phyloP scores from a whole-genome alignment of 768 basidiomycete species.

The Amanita phalloides region DNA sequence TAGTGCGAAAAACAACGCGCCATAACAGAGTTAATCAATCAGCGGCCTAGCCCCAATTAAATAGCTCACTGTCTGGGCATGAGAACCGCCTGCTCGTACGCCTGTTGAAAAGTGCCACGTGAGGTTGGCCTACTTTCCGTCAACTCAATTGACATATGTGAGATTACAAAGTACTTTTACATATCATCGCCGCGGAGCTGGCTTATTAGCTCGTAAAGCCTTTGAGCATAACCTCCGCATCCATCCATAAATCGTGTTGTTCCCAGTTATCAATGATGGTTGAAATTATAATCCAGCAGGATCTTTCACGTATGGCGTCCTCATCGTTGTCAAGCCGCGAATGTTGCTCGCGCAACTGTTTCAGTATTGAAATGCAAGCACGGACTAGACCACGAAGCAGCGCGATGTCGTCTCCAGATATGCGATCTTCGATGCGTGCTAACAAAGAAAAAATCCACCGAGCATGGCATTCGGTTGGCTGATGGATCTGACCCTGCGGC shows the following conservation, averaged over 20 bases:
- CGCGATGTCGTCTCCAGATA: constrained; percentile 70
- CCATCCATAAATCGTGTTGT: constrained; percentile 73
- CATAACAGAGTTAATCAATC: neutral
- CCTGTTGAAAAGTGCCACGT: neutral
- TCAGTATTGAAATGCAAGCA: constrained; percentile 48
- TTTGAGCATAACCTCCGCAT: constrained; percentile 48
- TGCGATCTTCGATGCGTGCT: constrained; percentile 52
- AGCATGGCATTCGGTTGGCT: constrained; percentile 46
- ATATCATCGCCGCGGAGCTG: neutral
- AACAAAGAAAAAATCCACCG: constrained; percentile 76
- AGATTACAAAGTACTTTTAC: neutral
- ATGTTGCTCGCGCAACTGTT: constrained; percentile 17
- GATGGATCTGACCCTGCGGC: constrained; percentile 22
- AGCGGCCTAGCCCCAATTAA: neutral
- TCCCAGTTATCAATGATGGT: constrained; percentile 62
- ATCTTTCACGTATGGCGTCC: constrained; percentile 25
- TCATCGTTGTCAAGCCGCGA: neutral
- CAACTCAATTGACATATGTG: neutral
- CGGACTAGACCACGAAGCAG: constrained; percentile 68
- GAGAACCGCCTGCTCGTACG: neutral
- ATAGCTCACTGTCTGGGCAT: neutral
- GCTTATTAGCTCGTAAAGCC: constrained; percentile 7
- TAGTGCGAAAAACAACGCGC: neutral
- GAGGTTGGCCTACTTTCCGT: neutral
- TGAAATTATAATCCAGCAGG: constrained; percentile 70